Evolutionary conservation across 2,329 filamentous ascomycete species (phyloP).

Genomic region (Huntiella moniliformis): DNA sequence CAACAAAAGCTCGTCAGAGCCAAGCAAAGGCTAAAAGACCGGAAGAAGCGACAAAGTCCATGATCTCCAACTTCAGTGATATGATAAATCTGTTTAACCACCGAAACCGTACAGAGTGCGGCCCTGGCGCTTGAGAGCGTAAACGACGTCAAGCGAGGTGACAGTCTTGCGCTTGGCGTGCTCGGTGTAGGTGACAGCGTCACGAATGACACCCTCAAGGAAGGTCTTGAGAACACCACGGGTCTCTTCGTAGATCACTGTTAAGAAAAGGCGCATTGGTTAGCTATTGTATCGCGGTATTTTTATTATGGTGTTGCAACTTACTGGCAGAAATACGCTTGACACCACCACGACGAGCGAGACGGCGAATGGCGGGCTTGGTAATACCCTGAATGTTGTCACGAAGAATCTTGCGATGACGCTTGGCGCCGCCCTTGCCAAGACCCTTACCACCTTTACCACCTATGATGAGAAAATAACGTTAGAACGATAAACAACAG

Average conservation of each 20-base stretch:
- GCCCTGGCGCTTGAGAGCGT: conserved; percentile 50
- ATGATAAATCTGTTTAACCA: conserved; percentile 37
- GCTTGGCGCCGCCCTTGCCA: conserved; percentile 96
- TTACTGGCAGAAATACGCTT: conserved; percentile 89
- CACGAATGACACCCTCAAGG: conserved; percentile 59
- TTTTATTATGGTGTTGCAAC: neutral
- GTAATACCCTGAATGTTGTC: conserved; percentile 99
- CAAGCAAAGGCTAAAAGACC: too few relatives aligned
- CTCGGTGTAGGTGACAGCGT: conserved; percentile 62
- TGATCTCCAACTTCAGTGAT: neutral
- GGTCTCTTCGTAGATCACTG: conserved; percentile 62
- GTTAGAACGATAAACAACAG: conserved; percentile 4
- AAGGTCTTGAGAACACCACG: conserved; percentile 62
- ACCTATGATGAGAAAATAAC: conserved; percentile 23
- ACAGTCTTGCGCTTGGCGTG: conserved; percentile 70
- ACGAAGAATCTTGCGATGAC: conserved; percentile 96
- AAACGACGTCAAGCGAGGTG: conserved; percentile 50
- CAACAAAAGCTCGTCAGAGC: too few relatives aligned
- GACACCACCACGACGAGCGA: conserved; percentile 97
- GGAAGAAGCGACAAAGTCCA: neutral
- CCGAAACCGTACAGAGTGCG: conserved; percentile 77
- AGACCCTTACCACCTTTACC: conserved; percentile 95
- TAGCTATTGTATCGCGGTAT: neutral
- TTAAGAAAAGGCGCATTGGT: neutral
- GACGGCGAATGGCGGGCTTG: conserved; percentile 96